A percentile compares a stretch with the other conserved stretches of the same genome.
phyloP scores from a whole-genome alignment of 2,329 filamentous ascomycete species.

The Ophiosphaerella narmari region DNA sequence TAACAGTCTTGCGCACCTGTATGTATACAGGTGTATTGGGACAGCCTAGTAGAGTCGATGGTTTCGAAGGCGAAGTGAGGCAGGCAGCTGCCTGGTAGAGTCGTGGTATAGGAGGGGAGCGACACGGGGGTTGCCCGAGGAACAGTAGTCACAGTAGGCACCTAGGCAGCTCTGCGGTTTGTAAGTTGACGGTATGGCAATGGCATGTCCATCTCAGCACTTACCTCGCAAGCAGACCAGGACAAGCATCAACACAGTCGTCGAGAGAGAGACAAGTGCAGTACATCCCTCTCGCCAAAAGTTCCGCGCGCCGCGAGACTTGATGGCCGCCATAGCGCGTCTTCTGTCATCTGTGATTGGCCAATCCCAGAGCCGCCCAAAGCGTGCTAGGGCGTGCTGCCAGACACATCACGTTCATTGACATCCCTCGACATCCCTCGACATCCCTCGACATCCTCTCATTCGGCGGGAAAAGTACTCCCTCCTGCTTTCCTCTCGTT shows the following conservation, averaged over 20 bases:
- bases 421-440: no score
- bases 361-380: not conserved
- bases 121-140: conserved; percentile 29
- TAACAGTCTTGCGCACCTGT: no score
- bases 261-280: conserved; percentile 15
- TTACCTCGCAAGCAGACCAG: conserved; percentile 15
- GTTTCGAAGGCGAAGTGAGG: conserved; percentile 11
- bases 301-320: not conserved
- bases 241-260: conserved; percentile 12
- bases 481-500: no score
- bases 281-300: conserved; percentile 16
- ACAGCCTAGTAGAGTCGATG: not conserved
- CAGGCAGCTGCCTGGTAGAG: conserved; percentile 22
- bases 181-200: conserved; percentile 13
- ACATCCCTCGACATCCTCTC: no score
- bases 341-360: not conserved
- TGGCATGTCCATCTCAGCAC: no score
- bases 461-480: no score
- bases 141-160: conserved; percentile 16
- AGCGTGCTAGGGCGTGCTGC: no score
- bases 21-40: conserved; percentile 1
- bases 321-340: not conserved
- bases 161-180: conserved; percentile 10
- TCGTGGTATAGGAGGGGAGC: conserved; percentile 8
- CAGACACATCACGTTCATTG: no score